phyloP scores from a whole-genome alignment of 2,329 filamentous ascomycete species.

The Exophiala mesophila region DNA sequence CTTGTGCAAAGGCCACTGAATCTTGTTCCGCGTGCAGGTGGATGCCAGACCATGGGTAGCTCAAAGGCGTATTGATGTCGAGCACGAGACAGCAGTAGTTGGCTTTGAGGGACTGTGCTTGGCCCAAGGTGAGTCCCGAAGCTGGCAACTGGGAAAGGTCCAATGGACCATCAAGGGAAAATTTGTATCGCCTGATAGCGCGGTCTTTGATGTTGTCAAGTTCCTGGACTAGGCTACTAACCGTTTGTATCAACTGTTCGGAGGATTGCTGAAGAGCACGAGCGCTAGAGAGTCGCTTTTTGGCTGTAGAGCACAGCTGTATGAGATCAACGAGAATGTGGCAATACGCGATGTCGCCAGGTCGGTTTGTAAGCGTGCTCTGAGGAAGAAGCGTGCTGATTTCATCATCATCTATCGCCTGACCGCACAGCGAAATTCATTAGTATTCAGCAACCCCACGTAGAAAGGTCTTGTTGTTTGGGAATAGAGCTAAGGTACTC shows the following conservation, averaged over 20 bases:
- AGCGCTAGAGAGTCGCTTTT: slow-evolving; percentile 6
- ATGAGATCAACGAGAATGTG: slow-evolving; percentile 9
- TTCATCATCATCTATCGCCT: slow-evolving; percentile 14
- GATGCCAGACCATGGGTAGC: slow-evolving; percentile 8
- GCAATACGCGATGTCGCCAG: slow-evolving; percentile 9
- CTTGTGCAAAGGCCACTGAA: not conserved
- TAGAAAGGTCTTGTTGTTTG: too few relatives aligned
- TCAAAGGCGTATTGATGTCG: slow-evolving; percentile 11
- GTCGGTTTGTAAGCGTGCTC: not conserved
- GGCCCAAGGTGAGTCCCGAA: slow-evolving; percentile 4
- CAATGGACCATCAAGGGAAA: slow-evolving; percentile 8
- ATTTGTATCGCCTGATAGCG: not conserved
- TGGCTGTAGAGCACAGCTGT: slow-evolving; percentile 7
- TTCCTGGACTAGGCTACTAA: slow-evolving; percentile 1
- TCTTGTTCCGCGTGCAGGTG: not conserved
- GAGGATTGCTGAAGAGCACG: slow-evolving; percentile 3
- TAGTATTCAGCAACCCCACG: too few relatives aligned
- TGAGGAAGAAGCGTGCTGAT: slow-evolving; percentile 3
- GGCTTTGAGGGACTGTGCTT: slow-evolving; percentile 10
- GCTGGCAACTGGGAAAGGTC: slow-evolving; percentile 7
- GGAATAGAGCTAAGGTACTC: not conserved
- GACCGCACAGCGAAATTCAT: too few relatives aligned
- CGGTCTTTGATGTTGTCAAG: slow-evolving; percentile 6
- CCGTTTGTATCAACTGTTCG: slow-evolving; percentile 5
- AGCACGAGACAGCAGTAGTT: slow-evolving; percentile 13